These are phyloP conservation scores for Penicillium manginii DNA, from an alignment of 495 filamentous ascomycete species.

Conservation along the genomic window DNA sequence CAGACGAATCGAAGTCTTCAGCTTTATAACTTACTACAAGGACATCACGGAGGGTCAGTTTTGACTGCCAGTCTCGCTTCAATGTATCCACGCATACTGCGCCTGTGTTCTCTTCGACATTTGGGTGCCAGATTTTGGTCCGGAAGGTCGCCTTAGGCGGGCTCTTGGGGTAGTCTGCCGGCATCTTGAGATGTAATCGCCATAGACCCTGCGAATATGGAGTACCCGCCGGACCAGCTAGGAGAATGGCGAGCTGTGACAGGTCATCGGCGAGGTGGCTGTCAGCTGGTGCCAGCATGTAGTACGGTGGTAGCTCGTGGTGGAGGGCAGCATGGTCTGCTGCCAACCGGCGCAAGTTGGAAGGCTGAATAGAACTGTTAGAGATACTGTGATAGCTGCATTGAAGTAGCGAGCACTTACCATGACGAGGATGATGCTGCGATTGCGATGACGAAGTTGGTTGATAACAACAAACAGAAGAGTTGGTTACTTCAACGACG, in stretches of 20 bases:
- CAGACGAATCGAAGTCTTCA: background rate
- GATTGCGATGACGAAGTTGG: slow-evolving; percentile 15
- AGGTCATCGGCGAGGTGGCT: slow-evolving; percentile 54
- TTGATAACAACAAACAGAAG: slow-evolving; percentile 14
- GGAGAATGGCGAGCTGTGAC: slow-evolving; percentile 60
- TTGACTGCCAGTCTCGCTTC: slow-evolving; percentile 69
- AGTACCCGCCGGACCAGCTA: slow-evolving; percentile 66
- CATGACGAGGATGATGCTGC: background rate
- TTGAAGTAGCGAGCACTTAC: background rate
- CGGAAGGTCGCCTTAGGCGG: slow-evolving; percentile 70
- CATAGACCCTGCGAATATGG: slow-evolving; percentile 64
- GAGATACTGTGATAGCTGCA: background rate
- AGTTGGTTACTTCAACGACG: slow-evolving; percentile 32
- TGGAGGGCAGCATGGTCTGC: slow-evolving; percentile 67
- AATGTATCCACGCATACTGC: slow-evolving; percentile 74
- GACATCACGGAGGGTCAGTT: slow-evolving; percentile 64
- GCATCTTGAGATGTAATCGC: slow-evolving; percentile 66
- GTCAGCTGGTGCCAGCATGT: slow-evolving; percentile 58
- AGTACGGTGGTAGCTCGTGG: slow-evolving; percentile 65
- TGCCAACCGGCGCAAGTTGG: slow-evolving; percentile 64
- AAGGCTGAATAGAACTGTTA: slow-evolving; percentile 34
- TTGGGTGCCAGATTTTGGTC: slow-evolving; percentile 74
- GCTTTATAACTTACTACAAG: slow-evolving; percentile 49
- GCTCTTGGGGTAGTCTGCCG: slow-evolving; percentile 63
- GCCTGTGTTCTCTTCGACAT: slow-evolving; percentile 68